phyloP scores from a whole-genome alignment of 2,329 filamentous ascomycete species.

The Colletotrichum cereale region DNA sequence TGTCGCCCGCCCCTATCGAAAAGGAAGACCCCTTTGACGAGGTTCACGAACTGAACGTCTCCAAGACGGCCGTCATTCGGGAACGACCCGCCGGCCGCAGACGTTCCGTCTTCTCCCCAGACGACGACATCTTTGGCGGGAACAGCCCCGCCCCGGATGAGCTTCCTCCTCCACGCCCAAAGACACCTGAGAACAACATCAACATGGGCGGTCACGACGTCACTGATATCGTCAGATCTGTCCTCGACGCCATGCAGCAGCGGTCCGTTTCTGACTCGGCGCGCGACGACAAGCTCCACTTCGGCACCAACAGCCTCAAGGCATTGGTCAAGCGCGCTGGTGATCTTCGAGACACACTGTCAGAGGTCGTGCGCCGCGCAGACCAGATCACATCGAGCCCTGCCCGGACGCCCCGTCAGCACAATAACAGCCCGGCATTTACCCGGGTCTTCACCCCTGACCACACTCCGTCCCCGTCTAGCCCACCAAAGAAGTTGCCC shows the following conservation, averaged over 20 bases:
- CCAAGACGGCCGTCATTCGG: constrained; percentile 65
- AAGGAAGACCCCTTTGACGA: constrained; percentile 58
- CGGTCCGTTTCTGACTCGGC: constrained; percentile 59
- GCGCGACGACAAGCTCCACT: constrained; percentile 69
- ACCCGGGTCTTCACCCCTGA: constrained; percentile 70
- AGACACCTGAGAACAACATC: constrained; percentile 54
- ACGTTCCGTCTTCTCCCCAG: constrained; percentile 73
- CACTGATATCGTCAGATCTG: constrained; percentile 67
- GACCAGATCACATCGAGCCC: constrained; percentile 71
- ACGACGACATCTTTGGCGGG: constrained; percentile 75
- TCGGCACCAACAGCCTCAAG: constrained; percentile 77
- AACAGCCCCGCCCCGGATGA: constrained; percentile 60
- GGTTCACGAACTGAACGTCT: constrained; percentile 56
- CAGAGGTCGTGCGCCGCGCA: constrained; percentile 69
- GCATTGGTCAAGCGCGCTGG: constrained; percentile 74
- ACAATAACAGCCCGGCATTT: constrained; percentile 73
- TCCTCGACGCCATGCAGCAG: constrained; percentile 74
- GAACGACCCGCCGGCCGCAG: constrained; percentile 66
- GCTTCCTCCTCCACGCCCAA: constrained; percentile 53
- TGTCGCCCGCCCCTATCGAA: constrained; percentile 52
- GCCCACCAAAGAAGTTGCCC: constrained; percentile 63
- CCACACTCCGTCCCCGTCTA: constrained; percentile 66
- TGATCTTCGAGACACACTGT: constrained; percentile 69
- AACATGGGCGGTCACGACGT: constrained; percentile 52
- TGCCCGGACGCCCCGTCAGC: constrained; percentile 61